Evolutionary conservation across 208 protist genomes (phyloP).

Genomic region (Leishmania turanica): DNA sequence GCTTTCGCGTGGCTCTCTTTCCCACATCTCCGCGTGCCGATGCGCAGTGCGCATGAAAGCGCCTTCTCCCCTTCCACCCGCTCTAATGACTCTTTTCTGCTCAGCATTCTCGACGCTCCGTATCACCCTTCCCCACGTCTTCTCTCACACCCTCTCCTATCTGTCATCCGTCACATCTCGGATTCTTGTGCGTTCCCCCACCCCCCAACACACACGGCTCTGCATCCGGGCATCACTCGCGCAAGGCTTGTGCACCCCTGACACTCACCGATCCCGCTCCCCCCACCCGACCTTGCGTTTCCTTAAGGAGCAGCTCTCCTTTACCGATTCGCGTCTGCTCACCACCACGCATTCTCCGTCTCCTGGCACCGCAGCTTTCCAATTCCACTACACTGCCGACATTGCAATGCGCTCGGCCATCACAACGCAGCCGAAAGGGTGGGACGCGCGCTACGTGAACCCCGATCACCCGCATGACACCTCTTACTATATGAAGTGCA

Average conservation of each 20-base stretch:
- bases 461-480: constrained; percentile 65
- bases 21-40: not conserved
- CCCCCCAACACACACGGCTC: not conserved
- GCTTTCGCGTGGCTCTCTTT: not conserved
- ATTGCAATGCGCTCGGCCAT: not conserved
- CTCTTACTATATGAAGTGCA: constrained; percentile 94
- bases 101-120: not conserved
- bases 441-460: constrained; percentile 84
- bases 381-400: not conserved
- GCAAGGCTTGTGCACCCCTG: not conserved
- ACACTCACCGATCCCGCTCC: not conserved
- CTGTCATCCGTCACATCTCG: not conserved
- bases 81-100: not conserved
- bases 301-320: not conserved
- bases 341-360: not conserved
- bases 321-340: not conserved
- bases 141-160: not conserved
- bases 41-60: not conserved
- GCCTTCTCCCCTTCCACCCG: not conserved
- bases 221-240: not conserved
- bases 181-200: not conserved
- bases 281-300: not conserved
- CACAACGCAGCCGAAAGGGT: constrained; percentile 33
- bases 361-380: not conserved
- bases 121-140: not conserved